Evolutionary conservation across 2,329 filamentous ascomycete genomes (phyloP).

Genomic region (Coniochaeta pulveracea): DNA sequence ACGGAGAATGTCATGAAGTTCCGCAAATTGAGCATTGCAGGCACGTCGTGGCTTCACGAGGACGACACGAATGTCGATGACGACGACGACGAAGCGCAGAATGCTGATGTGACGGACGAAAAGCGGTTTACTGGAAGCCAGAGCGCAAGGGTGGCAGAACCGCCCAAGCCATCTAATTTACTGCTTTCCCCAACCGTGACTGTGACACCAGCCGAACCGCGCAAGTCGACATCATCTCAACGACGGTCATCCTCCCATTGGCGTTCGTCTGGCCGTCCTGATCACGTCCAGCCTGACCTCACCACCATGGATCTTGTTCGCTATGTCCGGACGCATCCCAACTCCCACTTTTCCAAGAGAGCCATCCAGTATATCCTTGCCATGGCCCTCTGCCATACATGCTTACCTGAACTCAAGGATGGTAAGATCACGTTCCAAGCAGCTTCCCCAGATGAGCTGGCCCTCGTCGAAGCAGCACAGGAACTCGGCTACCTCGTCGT

Average conservation of each 20-base stretch:
- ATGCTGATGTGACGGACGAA: constrained; percentile 10
- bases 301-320: constrained; percentile 65
- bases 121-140: constrained; percentile 7
- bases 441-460: constrained; percentile 81
- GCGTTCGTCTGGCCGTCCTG: constrained; percentile 35
- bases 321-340: constrained; percentile 64
- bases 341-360: constrained; percentile 66
- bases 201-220: constrained; percentile 7
- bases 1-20: constrained; percentile 97
- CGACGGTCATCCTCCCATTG: constrained; percentile 37
- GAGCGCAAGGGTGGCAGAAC: constrained; percentile 1
- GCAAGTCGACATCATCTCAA: no score
- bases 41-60: constrained; percentile 81
- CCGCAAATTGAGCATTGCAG: constrained; percentile 80
- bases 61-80: constrained; percentile 41
- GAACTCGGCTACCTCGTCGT: constrained; percentile 74
- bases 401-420: constrained; percentile 66
- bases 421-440: constrained; percentile 62
- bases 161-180: no score
- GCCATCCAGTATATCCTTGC: constrained; percentile 75
- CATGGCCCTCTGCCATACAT: constrained; percentile 83
- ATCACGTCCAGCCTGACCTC: constrained; percentile 41
- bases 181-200: constrained; percentile 8
- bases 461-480: constrained; percentile 72
- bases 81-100: constrained; percentile 8